Conservation (phyloP, 306 rosid species). For the Lotus japonicus region DNA sequence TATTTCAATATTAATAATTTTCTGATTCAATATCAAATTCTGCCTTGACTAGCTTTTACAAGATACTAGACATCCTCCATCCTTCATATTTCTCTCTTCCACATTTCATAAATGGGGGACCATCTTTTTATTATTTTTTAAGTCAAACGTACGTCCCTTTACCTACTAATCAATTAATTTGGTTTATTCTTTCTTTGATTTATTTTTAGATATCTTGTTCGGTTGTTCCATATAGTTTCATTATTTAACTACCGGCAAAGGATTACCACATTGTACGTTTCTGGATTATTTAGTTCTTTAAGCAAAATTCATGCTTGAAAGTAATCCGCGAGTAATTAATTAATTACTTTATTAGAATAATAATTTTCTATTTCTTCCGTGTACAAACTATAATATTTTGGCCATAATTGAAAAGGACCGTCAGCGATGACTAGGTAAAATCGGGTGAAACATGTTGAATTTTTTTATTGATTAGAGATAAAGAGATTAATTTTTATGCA, state of each 20-base stretch:
- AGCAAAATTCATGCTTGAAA: slow-evolving; percentile 13
- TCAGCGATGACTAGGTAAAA: no score
- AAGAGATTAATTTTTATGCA: no score
- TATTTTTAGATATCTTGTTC: neutral
- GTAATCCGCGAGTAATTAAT: neutral
- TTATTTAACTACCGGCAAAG: neutral
- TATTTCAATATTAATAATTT: neutral
- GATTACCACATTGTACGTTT: neutral
- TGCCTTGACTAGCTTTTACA: slow-evolving; percentile 16
- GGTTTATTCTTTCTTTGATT: neutral
- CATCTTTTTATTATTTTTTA: neutral
- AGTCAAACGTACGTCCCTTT: neutral
- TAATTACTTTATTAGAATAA: neutral
- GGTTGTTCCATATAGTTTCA: neutral
- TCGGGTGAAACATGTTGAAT: no score
- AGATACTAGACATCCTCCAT: slow-evolving; percentile 24
- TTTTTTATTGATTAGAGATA: no score
- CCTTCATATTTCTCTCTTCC: slow-evolving; percentile 10
- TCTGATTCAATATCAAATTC: neutral
- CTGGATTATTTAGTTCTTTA: neutral
- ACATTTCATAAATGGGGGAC: slow-evolving; percentile 17
- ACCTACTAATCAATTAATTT: neutral
- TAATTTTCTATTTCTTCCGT: neutral
- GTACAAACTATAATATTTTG: neutral
- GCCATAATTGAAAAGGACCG: slow-evolving; percentile 25